Evolutionary conservation across 495 filamentous ascomycete species (phyloP).

Genomic region (Pyrenopolyporus hunteri): DNA sequence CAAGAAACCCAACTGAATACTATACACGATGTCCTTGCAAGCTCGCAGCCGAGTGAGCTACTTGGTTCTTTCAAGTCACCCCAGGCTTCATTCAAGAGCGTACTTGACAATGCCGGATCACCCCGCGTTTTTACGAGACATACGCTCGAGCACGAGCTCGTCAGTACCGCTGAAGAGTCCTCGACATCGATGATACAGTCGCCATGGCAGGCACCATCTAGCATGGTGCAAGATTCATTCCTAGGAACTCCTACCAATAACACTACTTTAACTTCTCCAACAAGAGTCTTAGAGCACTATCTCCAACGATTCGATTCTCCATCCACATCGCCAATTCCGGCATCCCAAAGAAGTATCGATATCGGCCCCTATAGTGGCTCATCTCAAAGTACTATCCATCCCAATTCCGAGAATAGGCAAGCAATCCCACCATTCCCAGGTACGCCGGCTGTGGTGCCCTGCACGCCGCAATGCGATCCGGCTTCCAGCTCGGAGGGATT

Average conservation of each 20-base stretch:
- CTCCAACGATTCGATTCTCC: slow-evolving; percentile 43
- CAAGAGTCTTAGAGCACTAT: slow-evolving; percentile 51
- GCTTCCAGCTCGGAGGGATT: background rate
- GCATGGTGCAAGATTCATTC: slow-evolving; percentile 51
- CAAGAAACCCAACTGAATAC: slow-evolving; percentile 6
- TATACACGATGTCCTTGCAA: background rate
- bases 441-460: slow-evolving; percentile 33
- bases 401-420: background rate
- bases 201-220: slow-evolving; percentile 49
- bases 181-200: slow-evolving; percentile 23
- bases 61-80: slow-evolving; percentile 28
- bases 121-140: slow-evolving; percentile 38
- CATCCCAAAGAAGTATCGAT: slow-evolving; percentile 15
- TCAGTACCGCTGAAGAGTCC: slow-evolving; percentile 6
- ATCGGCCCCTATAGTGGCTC: background rate
- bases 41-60: slow-evolving; percentile 7
- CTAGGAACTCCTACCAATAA: slow-evolving; percentile 40
- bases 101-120: slow-evolving; percentile 51
- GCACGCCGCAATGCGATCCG: slow-evolving; percentile 19
- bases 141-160: background rate
- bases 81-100: slow-evolving; percentile 54
- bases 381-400: background rate
- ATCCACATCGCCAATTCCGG: slow-evolving; percentile 11
- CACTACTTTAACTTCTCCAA: slow-evolving; percentile 46
- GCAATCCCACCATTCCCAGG: background rate